Conservation (phyloP, 495 filamentous ascomycete genomes). For the Durotheca rogersii region DNA sequence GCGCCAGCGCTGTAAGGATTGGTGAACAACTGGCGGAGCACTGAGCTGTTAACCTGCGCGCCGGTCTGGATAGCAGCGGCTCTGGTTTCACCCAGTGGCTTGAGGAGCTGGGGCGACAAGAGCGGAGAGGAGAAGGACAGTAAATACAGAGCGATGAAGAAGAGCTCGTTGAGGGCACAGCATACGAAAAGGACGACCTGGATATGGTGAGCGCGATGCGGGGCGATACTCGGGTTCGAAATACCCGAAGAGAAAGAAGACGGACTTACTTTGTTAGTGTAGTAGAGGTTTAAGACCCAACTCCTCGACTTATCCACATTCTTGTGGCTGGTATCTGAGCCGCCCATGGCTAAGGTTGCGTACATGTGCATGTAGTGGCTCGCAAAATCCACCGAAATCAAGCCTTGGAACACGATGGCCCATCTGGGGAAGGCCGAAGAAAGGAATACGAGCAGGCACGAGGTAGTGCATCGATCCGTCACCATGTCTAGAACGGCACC, state of each 20-base stretch:
- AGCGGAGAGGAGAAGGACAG: constrained; percentile 90
- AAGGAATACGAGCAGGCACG: constrained; percentile 90
- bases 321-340: constrained; percentile 81
- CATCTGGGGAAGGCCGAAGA: constrained; percentile 89
- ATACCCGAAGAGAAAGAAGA: constrained; percentile 5
- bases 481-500: constrained; percentile 98
- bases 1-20: constrained; percentile 89
- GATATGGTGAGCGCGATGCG: constrained; percentile 18
- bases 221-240: constrained; percentile 6
- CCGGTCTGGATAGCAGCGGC: constrained; percentile 61
- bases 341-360: constrained; percentile 81
- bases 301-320: constrained; percentile 77
- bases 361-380: constrained; percentile 99
- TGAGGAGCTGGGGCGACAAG: constrained; percentile 78
- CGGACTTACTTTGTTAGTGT: constrained; percentile 87
- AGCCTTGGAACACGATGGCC: constrained; percentile 86
- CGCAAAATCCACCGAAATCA: constrained; percentile 89
- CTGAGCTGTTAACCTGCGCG: constrained; percentile 62
- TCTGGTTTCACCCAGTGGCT: constrained; percentile 45
- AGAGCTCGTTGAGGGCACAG: constrained; percentile 88
- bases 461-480: constrained; percentile 82
- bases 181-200: constrained; percentile 89
- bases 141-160: constrained; percentile 97
- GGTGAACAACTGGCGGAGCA: constrained; percentile 66
- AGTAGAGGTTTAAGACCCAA: constrained; percentile 89